Conservation (phyloP, 2,329 filamentous ascomycete genomes). For the Xylaria sp. region DNA sequence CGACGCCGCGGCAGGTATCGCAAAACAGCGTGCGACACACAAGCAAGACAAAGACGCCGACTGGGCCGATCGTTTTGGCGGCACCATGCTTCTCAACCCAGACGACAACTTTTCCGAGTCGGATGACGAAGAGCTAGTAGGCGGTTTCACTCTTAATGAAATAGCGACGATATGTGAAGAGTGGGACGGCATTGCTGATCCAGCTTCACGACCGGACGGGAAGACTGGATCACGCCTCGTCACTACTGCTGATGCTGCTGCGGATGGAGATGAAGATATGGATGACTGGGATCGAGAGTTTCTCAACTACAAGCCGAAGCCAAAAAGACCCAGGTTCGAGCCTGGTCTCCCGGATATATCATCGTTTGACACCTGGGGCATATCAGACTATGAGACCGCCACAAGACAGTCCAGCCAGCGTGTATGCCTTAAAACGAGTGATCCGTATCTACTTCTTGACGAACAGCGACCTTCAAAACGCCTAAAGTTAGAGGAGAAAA, state of each 20-base stretch:
- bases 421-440: slow-evolving; percentile 79
- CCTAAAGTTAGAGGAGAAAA: slow-evolving; percentile 49
- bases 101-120: slow-evolving; percentile 39
- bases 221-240: slow-evolving; percentile 20
- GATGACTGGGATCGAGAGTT: slow-evolving; percentile 62
- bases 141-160: slow-evolving; percentile 71
- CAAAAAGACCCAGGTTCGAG: slow-evolving; percentile 56
- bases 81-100: slow-evolving; percentile 37
- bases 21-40: slow-evolving; percentile 43
- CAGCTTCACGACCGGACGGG: slow-evolving; percentile 5
- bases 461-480: slow-evolving; percentile 62
- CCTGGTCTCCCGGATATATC: slow-evolving; percentile 55
- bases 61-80: slow-evolving; percentile 44
- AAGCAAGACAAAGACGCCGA: slow-evolving; percentile 44
- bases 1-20: slow-evolving; percentile 48
- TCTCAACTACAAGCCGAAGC: slow-evolving; percentile 53
- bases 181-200: slow-evolving; percentile 57
- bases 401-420: slow-evolving; percentile 70
- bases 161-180: slow-evolving; percentile 81
- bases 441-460: slow-evolving; percentile 80
- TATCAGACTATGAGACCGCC: slow-evolving; percentile 73
- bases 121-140: slow-evolving; percentile 52
- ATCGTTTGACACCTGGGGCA: slow-evolving; percentile 59
- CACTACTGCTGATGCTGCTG: neutral
- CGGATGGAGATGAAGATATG: slow-evolving; percentile 46